These are phyloP conservation scores for Friedmanniomyces simplex DNA, from an alignment of 495 filamentous ascomycete genomes.

Conservation along the genomic window DNA sequence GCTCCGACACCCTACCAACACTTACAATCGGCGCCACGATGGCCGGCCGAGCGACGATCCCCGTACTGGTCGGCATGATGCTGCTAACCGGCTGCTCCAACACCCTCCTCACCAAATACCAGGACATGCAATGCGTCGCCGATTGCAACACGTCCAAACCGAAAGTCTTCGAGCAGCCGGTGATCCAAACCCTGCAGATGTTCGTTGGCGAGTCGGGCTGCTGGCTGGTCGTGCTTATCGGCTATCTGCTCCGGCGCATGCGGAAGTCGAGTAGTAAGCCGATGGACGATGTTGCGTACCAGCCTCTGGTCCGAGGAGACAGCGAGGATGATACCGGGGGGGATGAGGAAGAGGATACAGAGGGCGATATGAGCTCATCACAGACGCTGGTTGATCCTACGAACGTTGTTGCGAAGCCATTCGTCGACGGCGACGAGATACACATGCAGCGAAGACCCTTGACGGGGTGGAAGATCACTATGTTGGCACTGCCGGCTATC, in stretches of 20 bases:
- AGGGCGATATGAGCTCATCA: constrained; percentile 27
- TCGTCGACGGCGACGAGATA: constrained; percentile 25
- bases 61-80: constrained; percentile 87
- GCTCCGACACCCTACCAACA: no score
- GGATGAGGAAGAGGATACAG: constrained; percentile 35
- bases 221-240: constrained; percentile 71
- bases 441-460: constrained; percentile 44
- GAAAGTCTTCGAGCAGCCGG: constrained; percentile 77
- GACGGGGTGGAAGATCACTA: constrained; percentile 56
- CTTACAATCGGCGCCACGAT: constrained; percentile 26
- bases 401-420: constrained; percentile 41
- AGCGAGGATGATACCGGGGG: constrained; percentile 11
- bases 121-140: constrained; percentile 93
- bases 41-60: constrained; percentile 54
- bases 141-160: constrained; percentile 71
- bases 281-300: constrained; percentile 46
- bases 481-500: constrained; percentile 77
- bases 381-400: constrained; percentile 30
- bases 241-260: constrained; percentile 53
- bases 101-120: constrained; percentile 92
- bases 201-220: constrained; percentile 87
- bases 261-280: constrained; percentile 14
- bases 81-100: constrained; percentile 87
- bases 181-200: constrained; percentile 93
- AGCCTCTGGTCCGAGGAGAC: constrained; percentile 40